Conservation (phyloP, 78 protist genomes). For the Bigelowiella natans region DNA sequence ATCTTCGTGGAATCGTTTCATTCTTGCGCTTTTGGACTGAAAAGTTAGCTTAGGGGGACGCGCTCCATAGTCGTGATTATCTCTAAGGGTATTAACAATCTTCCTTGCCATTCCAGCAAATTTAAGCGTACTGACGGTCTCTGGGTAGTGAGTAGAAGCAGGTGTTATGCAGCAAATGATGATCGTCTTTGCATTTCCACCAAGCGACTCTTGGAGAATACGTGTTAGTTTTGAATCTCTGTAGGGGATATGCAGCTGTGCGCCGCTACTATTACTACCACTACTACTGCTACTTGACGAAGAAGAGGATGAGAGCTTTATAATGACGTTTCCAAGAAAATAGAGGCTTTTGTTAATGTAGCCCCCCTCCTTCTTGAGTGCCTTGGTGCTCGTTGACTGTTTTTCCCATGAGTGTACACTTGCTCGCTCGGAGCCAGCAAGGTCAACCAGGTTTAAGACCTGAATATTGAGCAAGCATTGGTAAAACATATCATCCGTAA, state of each 20-base stretch:
- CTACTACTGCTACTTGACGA: no score
- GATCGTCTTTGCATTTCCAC: background rate
- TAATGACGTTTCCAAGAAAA: background rate
- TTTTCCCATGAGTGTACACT: background rate
- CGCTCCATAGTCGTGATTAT: no score
- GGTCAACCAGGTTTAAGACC: background rate
- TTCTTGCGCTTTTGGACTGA: no score
- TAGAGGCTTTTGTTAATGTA: background rate
- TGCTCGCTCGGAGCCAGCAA: background rate
- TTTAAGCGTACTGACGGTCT: background rate
- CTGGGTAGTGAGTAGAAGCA: background rate
- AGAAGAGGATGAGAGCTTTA: background rate
- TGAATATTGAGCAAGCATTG: background rate
- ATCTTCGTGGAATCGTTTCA: no score
- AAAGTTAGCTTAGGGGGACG: no score
- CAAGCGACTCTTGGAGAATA: background rate
- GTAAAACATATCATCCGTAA: background rate
- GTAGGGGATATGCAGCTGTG: background rate
- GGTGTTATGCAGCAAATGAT: background rate
- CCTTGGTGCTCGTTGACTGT: background rate
- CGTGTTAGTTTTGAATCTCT: background rate
- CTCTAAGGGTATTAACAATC: background rate
- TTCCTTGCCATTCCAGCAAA: background rate
- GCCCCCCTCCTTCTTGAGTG: background rate
- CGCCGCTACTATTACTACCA: no score